Percentiles rank a stretch among this genome's conserved stretches.
phyloP scores from a whole-genome alignment of 352 stramenopile species.

The Achlya hypogyna region DNA sequence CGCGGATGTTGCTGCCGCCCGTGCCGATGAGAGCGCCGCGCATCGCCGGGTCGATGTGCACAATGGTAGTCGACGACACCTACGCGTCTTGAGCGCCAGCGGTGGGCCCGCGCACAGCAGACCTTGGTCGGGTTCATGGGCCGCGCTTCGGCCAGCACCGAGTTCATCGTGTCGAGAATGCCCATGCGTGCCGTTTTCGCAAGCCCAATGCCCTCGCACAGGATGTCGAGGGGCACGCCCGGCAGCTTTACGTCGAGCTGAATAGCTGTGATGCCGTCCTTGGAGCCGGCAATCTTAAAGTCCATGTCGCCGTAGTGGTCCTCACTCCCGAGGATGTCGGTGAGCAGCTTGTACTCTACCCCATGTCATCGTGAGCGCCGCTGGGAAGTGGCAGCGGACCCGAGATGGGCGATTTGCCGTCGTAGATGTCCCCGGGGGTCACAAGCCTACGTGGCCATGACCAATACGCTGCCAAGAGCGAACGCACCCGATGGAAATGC shows the following conservation, averaged over 20 bases:
- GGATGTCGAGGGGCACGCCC: conserved; percentile 71
- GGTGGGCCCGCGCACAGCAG: background rate
- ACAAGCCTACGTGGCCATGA: conserved; percentile 39
- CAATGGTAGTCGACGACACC: background rate
- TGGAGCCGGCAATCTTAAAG: conserved; percentile 94
- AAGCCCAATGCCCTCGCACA: conserved; percentile 79
- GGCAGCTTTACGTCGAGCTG: conserved; percentile 95
- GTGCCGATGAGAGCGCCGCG: conserved; percentile 64
- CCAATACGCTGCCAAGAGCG: background rate
- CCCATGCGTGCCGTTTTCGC: conserved; percentile 69
- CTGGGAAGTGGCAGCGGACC: background rate
- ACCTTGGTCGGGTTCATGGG: conserved; percentile 29
- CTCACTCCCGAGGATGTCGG: conserved; percentile 95
- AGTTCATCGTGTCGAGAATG: conserved; percentile 82
- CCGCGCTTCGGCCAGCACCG: conserved; percentile 49
- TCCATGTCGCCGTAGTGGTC: conserved; percentile 98
- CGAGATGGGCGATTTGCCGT: conserved; percentile 50
- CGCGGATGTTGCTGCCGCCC: conserved; percentile 61
- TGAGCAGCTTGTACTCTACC: conserved; percentile 85
- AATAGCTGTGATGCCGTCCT: conserved; percentile 88
- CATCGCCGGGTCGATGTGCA: conserved; percentile 10
- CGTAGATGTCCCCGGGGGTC: conserved; percentile 57
- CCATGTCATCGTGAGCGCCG: conserved; percentile 1
- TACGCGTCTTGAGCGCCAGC: background rate
- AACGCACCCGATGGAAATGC: conserved; percentile 88